Evolutionary conservation across 177 flowering plant species (phyloP).

Genomic region (Vitis hybrid): DNA sequence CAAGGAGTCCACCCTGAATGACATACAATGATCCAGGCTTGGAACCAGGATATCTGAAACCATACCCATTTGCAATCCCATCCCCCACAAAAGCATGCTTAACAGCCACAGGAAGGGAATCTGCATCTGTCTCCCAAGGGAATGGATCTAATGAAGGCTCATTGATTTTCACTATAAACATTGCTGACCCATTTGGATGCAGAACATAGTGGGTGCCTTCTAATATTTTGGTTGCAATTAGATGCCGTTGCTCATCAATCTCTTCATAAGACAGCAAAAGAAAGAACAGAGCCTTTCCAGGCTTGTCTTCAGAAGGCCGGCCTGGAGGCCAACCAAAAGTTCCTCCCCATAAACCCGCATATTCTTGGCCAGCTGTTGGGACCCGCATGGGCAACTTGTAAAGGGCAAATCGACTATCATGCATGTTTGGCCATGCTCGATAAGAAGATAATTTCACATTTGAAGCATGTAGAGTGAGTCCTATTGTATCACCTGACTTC

Average conservation of each 20-base stretch:
- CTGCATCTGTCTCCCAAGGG: conserved; percentile 67
- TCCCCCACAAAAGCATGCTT: conserved; percentile 66
- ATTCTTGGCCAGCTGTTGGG: conserved; percentile 55
- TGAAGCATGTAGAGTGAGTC: conserved; percentile 60
- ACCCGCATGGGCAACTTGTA: conserved; percentile 70
- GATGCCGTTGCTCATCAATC: conserved; percentile 49
- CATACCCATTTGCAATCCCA: conserved; percentile 95
- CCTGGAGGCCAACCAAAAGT: conserved; percentile 98
- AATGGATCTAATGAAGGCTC: conserved; percentile 70
- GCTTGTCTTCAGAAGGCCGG: conserved; percentile 68
- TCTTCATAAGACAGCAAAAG: conserved; percentile 85
- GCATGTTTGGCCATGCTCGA: conserved; percentile 94
- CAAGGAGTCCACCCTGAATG: conserved; percentile 64
- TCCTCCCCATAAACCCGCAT: conserved; percentile 92
- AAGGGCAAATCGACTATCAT: conserved; percentile 80
- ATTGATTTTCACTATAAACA: conserved; percentile 75
- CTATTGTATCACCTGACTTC: conserved; percentile 56
- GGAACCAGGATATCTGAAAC: conserved; percentile 92
- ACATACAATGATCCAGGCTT: conserved; percentile 91
- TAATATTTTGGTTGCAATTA: conserved; percentile 85
- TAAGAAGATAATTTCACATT: conserved; percentile 59
- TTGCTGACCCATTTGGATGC: conserved; percentile 97
- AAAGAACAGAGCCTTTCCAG: conserved; percentile 92
- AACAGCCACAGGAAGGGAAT: conserved; percentile 40
- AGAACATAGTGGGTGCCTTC: conserved; percentile 96